Percentiles rank a stretch among this genome's conserved stretches.
phyloP scores from a whole-genome alignment of 176 grass and related monocot genomes.

The Paspalum vaginatum region DNA sequence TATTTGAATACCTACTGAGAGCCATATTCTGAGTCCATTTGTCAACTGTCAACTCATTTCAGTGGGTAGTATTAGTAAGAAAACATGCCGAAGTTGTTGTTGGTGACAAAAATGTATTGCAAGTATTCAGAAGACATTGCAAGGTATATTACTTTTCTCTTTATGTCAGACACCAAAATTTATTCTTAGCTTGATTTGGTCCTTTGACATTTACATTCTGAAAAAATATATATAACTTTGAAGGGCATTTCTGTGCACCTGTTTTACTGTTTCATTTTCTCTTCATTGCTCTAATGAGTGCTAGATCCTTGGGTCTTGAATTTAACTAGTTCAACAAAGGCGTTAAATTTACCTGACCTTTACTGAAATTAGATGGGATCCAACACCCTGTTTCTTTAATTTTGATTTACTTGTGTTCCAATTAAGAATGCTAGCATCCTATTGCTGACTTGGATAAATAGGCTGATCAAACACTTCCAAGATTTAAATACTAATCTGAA shows the following conservation, averaged over 20 bases:
- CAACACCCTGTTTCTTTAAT: background rate
- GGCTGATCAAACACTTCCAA: background rate
- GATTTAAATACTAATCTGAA: background rate
- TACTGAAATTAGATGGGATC: slow-evolving; percentile 23
- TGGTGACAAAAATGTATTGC: slow-evolving; percentile 69
- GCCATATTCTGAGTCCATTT: slow-evolving; percentile 24
- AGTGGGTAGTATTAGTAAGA: slow-evolving; percentile 87
- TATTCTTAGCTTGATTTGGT: slow-evolving; percentile 1
- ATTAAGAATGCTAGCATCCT: background rate
- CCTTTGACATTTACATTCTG: slow-evolving; percentile 17
- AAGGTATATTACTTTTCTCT: slow-evolving; percentile 55
- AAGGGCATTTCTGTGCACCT: background rate
- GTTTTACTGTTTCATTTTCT: slow-evolving; percentile 5
- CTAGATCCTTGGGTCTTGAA: slow-evolving; percentile 1
- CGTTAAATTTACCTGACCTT: background rate
- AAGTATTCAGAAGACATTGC: slow-evolving; percentile 85
- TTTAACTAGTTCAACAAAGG: slow-evolving; percentile 25
- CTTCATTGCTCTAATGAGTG: background rate
- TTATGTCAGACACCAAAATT: slow-evolving; percentile 4
- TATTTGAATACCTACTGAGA: slow-evolving; percentile 19
- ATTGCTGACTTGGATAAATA: slow-evolving; percentile 5
- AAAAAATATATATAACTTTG: background rate
- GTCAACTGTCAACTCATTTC: slow-evolving; percentile 52
- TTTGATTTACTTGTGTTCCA: background rate
- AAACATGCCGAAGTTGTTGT: slow-evolving; percentile 77